Conservation (phyloP, 2,329 filamentous ascomycete genomes). For the Sporothrix brunneoviolacea region DNA sequence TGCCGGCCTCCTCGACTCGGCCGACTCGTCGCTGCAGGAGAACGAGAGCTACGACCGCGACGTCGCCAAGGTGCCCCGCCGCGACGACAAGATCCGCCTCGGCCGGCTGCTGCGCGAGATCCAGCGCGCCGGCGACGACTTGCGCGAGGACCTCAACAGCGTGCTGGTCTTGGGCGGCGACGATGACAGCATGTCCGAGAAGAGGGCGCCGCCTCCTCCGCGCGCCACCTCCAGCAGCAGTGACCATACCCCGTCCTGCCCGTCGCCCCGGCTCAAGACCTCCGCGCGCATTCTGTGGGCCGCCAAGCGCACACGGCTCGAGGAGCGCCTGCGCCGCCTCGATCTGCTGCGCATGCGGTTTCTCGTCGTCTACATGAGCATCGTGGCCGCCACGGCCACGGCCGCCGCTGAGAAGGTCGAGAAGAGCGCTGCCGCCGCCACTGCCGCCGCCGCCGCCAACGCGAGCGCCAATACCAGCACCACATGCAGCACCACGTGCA, state of each 20-base stretch:
- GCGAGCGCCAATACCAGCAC: not conserved
- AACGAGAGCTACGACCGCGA: constrained; percentile 59
- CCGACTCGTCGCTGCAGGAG: constrained; percentile 56
- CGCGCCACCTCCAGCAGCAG: not conserved
- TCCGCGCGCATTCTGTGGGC: constrained; percentile 53
- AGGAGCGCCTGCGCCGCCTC: constrained; percentile 51
- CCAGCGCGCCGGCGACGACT: constrained; percentile 51
- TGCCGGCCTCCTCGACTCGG: constrained; percentile 49
- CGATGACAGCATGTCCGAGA: constrained; percentile 17
- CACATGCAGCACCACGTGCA: not conserved
- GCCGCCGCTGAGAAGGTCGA: constrained; percentile 32
- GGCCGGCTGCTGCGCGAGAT: constrained; percentile 54
- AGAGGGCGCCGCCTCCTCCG: not conserved
- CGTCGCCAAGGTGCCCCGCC: constrained; percentile 47
- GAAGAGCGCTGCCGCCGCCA: constrained; percentile 30
- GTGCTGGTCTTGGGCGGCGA: constrained; percentile 40
- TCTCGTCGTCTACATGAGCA: constrained; percentile 57
- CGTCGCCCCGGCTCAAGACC: constrained; percentile 32
- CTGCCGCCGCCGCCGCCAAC: constrained; percentile 26
- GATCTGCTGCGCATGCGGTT: constrained; percentile 60
- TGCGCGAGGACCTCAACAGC: constrained; percentile 52
- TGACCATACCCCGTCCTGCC: not conserved
- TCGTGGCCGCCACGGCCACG: constrained; percentile 37
- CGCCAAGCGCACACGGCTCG: constrained; percentile 44
- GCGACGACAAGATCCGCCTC: constrained; percentile 58